A percentile compares a stretch with the other conserved stretches of the same genome.
These are phyloP conservation scores for Cercophora samala DNA, from an alignment of 495 filamentous ascomycete genomes.

Conservation along the genomic window DNA sequence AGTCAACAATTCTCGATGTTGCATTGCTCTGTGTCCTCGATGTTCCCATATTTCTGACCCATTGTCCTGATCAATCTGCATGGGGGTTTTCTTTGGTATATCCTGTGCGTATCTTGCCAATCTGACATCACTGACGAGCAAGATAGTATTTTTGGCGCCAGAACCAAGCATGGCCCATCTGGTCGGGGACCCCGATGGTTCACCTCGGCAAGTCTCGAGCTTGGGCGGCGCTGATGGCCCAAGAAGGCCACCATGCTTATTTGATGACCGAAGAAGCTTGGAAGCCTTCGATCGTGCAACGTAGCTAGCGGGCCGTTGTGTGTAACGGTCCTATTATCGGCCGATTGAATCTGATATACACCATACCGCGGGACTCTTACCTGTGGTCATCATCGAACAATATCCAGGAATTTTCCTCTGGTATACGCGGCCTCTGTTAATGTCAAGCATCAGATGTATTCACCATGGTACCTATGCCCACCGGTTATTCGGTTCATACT, in stretches of 20 bases:
- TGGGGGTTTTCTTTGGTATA: no score
- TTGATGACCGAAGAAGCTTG: conserved; percentile 8
- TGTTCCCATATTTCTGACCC: not conserved
- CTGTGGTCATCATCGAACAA: not conserved
- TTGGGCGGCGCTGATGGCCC: not conserved
- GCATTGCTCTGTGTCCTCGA: not conserved
- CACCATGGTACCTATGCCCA: not conserved
- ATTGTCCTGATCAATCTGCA: not conserved
- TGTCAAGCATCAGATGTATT: not conserved
- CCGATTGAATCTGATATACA: conserved; percentile 1
- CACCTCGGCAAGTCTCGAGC: not conserved
- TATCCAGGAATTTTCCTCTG: not conserved
- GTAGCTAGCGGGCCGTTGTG: conserved; percentile 1
- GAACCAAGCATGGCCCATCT: not conserved
- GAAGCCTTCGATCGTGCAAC: not conserved
- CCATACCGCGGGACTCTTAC: not conserved
- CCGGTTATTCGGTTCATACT: not conserved
- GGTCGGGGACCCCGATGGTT: not conserved
- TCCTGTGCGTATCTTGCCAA: not conserved
- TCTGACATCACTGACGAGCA: not conserved
- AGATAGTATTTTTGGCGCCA: not conserved
- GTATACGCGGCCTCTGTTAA: not conserved
- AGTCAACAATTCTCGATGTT: not conserved
- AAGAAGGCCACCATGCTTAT: not conserved
- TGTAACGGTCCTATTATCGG: conserved; percentile 1